These are phyloP conservation scores for Rhizopogon vesiculosus DNA, from an alignment of 768 basidiomycete genomes.

Conservation along the genomic window DNA sequence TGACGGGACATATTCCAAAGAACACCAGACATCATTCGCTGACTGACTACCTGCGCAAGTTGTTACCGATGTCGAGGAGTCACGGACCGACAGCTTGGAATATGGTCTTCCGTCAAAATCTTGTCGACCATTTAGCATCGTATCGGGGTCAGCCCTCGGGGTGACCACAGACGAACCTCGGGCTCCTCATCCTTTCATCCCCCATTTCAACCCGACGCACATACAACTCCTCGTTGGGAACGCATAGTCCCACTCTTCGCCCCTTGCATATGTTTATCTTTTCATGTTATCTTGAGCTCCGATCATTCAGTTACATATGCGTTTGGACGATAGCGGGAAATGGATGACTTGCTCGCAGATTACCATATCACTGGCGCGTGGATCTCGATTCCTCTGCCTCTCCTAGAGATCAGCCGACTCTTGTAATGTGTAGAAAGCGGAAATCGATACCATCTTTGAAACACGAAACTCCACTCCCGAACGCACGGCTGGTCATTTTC, in stretches of 20 bases:
- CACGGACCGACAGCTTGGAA: background rate
- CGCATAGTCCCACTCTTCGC: background rate
- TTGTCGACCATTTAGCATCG: background rate
- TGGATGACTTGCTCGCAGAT: no score
- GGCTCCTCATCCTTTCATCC: slow-evolving; percentile 1
- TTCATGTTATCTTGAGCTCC: background rate
- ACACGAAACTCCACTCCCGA: no score
- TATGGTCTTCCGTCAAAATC: no score
- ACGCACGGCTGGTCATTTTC: background rate
- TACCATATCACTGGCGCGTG: no score
- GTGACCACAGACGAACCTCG: background rate
- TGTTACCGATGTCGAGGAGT: background rate
- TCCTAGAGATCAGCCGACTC: background rate
- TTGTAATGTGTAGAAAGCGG: background rate
- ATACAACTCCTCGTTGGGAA: background rate
- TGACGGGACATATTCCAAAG: no score
- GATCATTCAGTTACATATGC: background rate
- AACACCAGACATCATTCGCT: no score
- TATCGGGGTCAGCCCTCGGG: no score
- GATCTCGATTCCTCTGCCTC: background rate
- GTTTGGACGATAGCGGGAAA: no score
- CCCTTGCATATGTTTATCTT: background rate
- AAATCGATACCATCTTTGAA: background rate
- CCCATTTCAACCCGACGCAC: background rate
- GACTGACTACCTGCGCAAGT: background rate